These are phyloP conservation scores for Sequoia sempervirens DNA, from an alignment of 75 land plant genomes.

Conservation along the genomic window DNA sequence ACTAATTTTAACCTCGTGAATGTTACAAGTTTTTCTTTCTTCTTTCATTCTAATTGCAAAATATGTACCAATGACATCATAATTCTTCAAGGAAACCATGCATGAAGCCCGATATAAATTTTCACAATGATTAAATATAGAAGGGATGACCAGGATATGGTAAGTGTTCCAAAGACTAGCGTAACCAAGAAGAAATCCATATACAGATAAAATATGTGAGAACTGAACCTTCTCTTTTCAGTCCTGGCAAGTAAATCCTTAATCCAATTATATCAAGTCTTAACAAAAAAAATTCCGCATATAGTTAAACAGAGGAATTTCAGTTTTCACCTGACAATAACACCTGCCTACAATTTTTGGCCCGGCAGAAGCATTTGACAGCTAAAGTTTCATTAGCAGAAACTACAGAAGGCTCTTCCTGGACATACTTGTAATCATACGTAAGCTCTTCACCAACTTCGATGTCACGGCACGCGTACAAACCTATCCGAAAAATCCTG, in stretches of 20 bases:
- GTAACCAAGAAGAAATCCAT: background rate
- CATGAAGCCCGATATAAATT: background rate
- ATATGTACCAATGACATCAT: background rate
- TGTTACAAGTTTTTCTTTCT: too few species aligned
- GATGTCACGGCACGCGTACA: conserved; percentile 34
- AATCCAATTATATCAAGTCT: background rate
- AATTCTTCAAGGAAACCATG: background rate
- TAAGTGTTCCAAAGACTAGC: too few species aligned
- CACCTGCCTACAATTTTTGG: conserved; percentile 28
- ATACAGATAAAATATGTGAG: background rate
- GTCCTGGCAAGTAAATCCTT: background rate
- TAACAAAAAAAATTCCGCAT: background rate
- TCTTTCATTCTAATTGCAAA: background rate
- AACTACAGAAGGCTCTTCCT: conserved; percentile 8
- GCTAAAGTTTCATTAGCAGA: conserved; percentile 12
- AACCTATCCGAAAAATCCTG: conserved; percentile 30
- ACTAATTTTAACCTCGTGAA: too few species aligned
- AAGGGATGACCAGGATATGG: background rate
- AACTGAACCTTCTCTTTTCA: background rate
- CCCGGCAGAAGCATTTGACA: conserved; percentile 35
- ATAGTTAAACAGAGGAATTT: background rate
- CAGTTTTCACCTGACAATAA: conserved; percentile 13
- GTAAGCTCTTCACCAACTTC: conserved; percentile 42
- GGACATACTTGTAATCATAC: conserved; percentile 35
- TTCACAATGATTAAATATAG: background rate